These are phyloP conservation scores for Mucor racemosus DNA, from an alignment of 371 early-diverging fungal genomes.

Conservation along the genomic window DNA sequence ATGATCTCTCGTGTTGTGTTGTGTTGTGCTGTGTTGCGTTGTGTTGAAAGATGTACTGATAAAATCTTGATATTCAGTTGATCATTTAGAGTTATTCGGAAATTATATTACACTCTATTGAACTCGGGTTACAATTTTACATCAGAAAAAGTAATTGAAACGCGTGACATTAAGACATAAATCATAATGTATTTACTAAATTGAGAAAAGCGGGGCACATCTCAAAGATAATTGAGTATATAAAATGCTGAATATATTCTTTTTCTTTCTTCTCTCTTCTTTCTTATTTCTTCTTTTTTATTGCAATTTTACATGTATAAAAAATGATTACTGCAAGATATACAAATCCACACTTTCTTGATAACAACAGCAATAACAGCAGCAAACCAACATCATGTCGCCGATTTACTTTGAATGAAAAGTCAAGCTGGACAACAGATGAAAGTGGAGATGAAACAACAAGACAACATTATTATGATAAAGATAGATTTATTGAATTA, in stretches of 20 bases:
- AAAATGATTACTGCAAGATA: slow-evolving; percentile 26
- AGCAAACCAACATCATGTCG: slow-evolving; percentile 15
- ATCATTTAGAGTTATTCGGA: neutral
- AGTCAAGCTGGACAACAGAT: slow-evolving; percentile 25
- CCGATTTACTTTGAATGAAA: slow-evolving; percentile 23
- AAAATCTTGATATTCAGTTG: neutral
- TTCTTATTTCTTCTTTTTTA: neutral
- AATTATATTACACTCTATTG: neutral
- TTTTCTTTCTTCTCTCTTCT: slow-evolving; percentile 3
- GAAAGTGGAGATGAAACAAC: slow-evolving; percentile 28
- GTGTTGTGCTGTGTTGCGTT: too few relatives aligned
- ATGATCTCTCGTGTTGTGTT: slow-evolving; percentile 3
- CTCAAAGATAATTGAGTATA: neutral
- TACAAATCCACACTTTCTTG: neutral
- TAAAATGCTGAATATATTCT: neutral
- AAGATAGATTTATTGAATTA: slow-evolving; percentile 41
- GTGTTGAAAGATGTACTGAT: neutral
- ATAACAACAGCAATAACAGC: neutral
- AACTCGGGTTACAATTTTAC: neutral
- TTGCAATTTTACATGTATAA: neutral
- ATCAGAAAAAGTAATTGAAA: neutral
- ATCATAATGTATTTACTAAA: neutral
- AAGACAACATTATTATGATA: slow-evolving; percentile 14
- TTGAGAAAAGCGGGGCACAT: slow-evolving; percentile 3
- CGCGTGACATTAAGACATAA: slow-evolving; percentile 13